A percentile compares a stretch with the other conserved stretches of the same genome.
Evolutionary conservation across 2,329 filamentous ascomycete genomes (phyloP).

Genomic region (Colletotrichum trifolii): DNA sequence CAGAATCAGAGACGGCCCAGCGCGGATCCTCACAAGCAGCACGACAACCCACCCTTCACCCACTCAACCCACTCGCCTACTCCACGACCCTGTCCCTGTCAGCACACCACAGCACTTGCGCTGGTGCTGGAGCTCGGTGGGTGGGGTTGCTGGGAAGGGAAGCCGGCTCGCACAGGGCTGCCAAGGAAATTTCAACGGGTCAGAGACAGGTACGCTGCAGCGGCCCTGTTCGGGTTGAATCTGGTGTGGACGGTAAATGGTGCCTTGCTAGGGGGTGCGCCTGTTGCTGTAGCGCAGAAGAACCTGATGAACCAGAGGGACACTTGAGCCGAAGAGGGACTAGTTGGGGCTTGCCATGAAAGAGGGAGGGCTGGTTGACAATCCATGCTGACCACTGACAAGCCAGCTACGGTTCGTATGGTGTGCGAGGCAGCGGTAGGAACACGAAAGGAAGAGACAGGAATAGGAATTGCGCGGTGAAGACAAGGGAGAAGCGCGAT

Average conservation of each 20-base stretch:
- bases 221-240: conserved; percentile 26
- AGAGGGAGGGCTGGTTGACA: conserved; percentile 34
- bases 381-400: conserved; percentile 21
- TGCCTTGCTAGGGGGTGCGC: conserved; percentile 35
- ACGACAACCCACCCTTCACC: conserved; percentile 6
- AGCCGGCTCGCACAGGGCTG: conserved; percentile 19
- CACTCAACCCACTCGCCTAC: conserved; percentile 32
- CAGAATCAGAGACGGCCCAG: too few relatives aligned
- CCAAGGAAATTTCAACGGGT: conserved; percentile 10
- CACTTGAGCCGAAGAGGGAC: conserved; percentile 30
- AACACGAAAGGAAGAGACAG: conserved; percentile 10
- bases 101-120: too few relatives aligned
- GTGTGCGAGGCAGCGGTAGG: not conserved
- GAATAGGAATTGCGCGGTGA: not conserved
- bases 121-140: too few relatives aligned
- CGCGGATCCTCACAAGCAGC: not conserved
- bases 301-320: conserved; percentile 29
- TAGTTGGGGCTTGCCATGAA: conserved; percentile 29
- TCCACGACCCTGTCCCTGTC: not conserved
- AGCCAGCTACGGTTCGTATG: conserved; percentile 6
- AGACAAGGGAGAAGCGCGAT: too few relatives aligned
- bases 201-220: conserved; percentile 8
- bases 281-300: conserved; percentile 30
- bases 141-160: not conserved
- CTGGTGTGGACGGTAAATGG: conserved; percentile 20